These are phyloP conservation scores for Plasmodium ovale DNA, from an alignment of 169 alveolate species.

Conservation along the genomic window DNA sequence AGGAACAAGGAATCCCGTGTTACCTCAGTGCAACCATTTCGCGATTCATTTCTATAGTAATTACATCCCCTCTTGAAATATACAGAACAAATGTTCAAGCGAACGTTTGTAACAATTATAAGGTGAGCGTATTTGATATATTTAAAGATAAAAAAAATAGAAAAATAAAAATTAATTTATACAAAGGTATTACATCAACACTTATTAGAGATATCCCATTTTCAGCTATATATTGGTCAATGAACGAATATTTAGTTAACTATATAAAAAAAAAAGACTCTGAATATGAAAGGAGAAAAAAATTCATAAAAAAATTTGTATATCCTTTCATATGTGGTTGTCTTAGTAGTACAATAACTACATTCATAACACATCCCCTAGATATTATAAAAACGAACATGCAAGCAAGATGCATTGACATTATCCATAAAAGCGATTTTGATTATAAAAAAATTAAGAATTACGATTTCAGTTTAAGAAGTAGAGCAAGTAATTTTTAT, in stretches of 20 bases:
- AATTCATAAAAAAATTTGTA: constrained; percentile 39
- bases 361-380: constrained; percentile 78
- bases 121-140: constrained; percentile 51
- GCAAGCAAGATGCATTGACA: constrained; percentile 79
- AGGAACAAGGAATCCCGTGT: constrained; percentile 64
- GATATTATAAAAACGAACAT: constrained; percentile 77
- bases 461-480: constrained; percentile 28
- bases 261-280: constrained; percentile 53
- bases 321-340: constrained; percentile 78
- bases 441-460: constrained; percentile 69
- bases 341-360: constrained; percentile 74
- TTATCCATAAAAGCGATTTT: constrained; percentile 75
- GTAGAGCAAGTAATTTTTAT: constrained; percentile 17
- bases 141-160: constrained; percentile 55
- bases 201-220: constrained; percentile 79
- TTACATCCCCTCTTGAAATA: constrained; percentile 73
- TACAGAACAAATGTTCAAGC: constrained; percentile 74
- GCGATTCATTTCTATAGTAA: constrained; percentile 50
- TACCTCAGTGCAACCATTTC: constrained; percentile 68
- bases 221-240: constrained; percentile 78
- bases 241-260: constrained; percentile 76
- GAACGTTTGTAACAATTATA: constrained; percentile 64
- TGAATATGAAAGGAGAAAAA: constrained; percentile 42
- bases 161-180: constrained; percentile 66
- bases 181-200: constrained; percentile 76